phyloP scores from a whole-genome alignment of 208 protist genomes.

The Crithidia fasciculata region DNA sequence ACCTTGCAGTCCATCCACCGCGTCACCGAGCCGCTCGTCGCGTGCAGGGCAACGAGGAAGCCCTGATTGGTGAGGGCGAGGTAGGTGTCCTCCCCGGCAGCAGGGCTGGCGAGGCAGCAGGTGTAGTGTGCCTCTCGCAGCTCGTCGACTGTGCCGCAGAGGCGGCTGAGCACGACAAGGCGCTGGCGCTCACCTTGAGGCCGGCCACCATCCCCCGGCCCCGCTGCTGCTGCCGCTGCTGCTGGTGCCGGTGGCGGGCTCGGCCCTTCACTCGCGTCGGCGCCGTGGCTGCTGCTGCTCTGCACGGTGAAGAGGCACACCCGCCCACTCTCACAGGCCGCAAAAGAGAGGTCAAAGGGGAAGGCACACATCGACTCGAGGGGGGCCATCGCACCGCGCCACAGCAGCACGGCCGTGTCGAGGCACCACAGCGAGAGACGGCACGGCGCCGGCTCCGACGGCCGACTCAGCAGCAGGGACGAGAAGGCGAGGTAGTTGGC shows the following conservation, averaged over 20 bases:
- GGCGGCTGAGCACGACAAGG: constrained; percentile 59
- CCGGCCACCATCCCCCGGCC: background rate
- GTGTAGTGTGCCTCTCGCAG: constrained; percentile 64
- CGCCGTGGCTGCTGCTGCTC: background rate
- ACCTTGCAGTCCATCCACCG: constrained; percentile 93
- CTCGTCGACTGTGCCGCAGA: constrained; percentile 67
- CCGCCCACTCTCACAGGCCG: constrained; percentile 43
- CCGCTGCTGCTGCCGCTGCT: background rate
- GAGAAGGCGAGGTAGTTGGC: constrained; percentile 72
- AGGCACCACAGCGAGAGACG: constrained; percentile 73
- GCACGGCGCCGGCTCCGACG: constrained; percentile 34
- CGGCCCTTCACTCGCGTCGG: background rate
- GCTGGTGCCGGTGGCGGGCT: background rate
- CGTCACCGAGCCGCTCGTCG: constrained; percentile 54
- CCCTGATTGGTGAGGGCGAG: constrained; percentile 63
- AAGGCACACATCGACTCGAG: constrained; percentile 59
- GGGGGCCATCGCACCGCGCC: constrained; percentile 71
- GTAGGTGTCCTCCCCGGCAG: constrained; percentile 38
- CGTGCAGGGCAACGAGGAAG: constrained; percentile 72
- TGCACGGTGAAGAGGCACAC: constrained; percentile 61
- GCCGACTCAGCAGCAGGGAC: constrained; percentile 53
- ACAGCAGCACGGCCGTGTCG: constrained; percentile 45
- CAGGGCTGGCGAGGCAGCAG: constrained; percentile 31
- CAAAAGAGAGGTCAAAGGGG: constrained; percentile 51
- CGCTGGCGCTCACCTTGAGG: constrained; percentile 19